These are phyloP conservation scores for Magnaporthales sp. DNA, from an alignment of 2,329 filamentous ascomycete species.

Conservation along the genomic window DNA sequence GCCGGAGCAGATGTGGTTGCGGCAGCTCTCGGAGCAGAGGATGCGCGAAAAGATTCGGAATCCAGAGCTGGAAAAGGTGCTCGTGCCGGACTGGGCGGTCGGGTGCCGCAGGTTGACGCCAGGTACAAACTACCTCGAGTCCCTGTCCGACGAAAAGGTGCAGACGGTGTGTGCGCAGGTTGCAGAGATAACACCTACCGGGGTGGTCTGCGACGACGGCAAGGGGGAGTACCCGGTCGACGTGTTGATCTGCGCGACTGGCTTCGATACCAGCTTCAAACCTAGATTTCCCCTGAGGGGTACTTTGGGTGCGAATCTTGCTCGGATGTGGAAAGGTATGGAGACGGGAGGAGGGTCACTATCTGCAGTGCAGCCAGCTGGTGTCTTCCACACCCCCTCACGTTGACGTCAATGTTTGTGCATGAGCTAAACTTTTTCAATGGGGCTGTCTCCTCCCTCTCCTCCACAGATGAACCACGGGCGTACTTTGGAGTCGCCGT, in stretches of 20 bases:
- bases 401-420: no score
- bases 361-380: no score
- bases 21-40: slow-evolving; percentile 2
- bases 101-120: slow-evolving; percentile 34
- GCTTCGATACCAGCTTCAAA: slow-evolving; percentile 22
- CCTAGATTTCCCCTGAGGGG: slow-evolving; percentile 22
- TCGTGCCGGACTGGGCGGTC: slow-evolving; percentile 33
- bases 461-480: background rate
- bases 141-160: slow-evolving; percentile 33
- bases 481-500: slow-evolving; percentile 12
- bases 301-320: slow-evolving; percentile 7
- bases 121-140: slow-evolving; percentile 32
- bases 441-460: background rate
- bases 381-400: no score
- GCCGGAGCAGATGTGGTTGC: slow-evolving; percentile 7
- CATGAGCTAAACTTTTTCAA: background rate
- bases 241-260: slow-evolving; percentile 26
- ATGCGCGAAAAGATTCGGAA: slow-evolving; percentile 18
- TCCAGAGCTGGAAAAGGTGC: slow-evolving; percentile 31
- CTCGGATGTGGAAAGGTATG: slow-evolving; percentile 12
- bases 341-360: background rate
- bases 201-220: slow-evolving; percentile 20
- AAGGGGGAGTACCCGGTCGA: slow-evolving; percentile 17
- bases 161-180: slow-evolving; percentile 20
- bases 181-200: slow-evolving; percentile 11